These are phyloP conservation scores for Phytophthora macrochlamydospora DNA, from an alignment of 352 stramenopile genomes.

Conservation along the genomic window DNA sequence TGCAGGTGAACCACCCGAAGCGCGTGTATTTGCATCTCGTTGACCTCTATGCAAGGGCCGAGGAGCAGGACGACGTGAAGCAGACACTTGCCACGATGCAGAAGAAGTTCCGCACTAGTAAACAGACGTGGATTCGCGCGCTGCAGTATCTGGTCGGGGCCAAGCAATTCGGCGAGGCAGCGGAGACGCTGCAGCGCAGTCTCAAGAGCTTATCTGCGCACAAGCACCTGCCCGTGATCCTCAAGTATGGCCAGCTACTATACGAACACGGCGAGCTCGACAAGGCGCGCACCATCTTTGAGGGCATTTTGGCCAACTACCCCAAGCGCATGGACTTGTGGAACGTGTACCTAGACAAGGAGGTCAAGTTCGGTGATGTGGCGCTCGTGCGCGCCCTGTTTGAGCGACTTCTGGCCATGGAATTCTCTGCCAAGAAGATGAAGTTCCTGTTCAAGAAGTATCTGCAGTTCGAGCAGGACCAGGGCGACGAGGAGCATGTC, in stretches of 20 bases:
- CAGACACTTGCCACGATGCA: slow-evolving; percentile 85
- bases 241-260: slow-evolving; percentile 96
- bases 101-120: slow-evolving; percentile 93
- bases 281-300: slow-evolving; percentile 95
- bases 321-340: slow-evolving; percentile 96
- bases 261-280: slow-evolving; percentile 94
- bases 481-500: slow-evolving; percentile 88
- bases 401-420: slow-evolving; percentile 91
- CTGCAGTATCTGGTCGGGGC: slow-evolving; percentile 88
- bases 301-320: slow-evolving; percentile 94
- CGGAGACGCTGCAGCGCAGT: slow-evolving; percentile 91
- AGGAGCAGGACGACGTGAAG: slow-evolving; percentile 72
- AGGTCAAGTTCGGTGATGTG: slow-evolving; percentile 93
- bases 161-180: slow-evolving; percentile 71
- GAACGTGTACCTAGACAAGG: slow-evolving; percentile 98
- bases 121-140: slow-evolving; percentile 89
- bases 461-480: slow-evolving; percentile 93
- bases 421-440: slow-evolving; percentile 98
- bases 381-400: slow-evolving; percentile 90
- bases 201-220: slow-evolving; percentile 92
- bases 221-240: slow-evolving; percentile 95
- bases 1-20: slow-evolving; percentile 95
- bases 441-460: slow-evolving; percentile 99
- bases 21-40: slow-evolving; percentile 95
- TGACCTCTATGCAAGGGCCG: slow-evolving; percentile 88